Evolutionary conservation across 2,329 filamentous ascomycete genomes (phyloP), one percentile per base, ranked within the genome.

Genomic region (Alternaria sp.): DNA sequence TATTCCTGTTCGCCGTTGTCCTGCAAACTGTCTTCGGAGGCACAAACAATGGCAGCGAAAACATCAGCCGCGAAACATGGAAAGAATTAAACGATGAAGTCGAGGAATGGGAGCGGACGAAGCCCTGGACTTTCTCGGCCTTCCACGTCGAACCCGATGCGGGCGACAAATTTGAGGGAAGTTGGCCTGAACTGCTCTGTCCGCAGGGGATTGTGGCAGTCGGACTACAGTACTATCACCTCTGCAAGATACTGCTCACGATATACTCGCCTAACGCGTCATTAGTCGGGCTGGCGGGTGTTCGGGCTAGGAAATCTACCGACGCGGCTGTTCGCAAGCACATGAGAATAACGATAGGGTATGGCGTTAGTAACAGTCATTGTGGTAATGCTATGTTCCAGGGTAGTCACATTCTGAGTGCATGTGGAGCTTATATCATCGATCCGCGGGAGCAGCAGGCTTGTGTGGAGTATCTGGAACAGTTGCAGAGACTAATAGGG

Each of bases 361-460:
- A 76, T 45, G 72, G 71, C 4, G 65, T 71, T 6, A 74, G 71
- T 40, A 77, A 77, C 44, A 62, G 62, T 12, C 69, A 75, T 53
- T 76, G 71, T 40, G 69, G 63, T 1, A 76, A 77, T 59, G 71
- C 73, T 8, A 74, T 75, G 70, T 77, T 77, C 44, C 73, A 76
- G 40, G 71, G 73, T 1, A 72, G 71, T 53, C 74, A 75, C 59
- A 76, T 77, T 15, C 23, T 77, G 43, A 73, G 70, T 54, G 73
- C 71, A 6, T 76, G 73, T 59, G 73, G 74, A 15, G 72, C 71
- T 23, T 75, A 77, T 47, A 63, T 77, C 1, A 58, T 70, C 10
- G 71, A 77, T 50, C 63, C 66, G 19, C 51, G 40, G 21, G 74
- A 77, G 50, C 73, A 76, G 40, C 57, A 72, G 4, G 71, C 73